A percentile compares a stretch with the other conserved stretches of the same genome.
Conservation (phyloP, 176 grass and related monocot species). For the Rhynchospora tenuis region DNA sequence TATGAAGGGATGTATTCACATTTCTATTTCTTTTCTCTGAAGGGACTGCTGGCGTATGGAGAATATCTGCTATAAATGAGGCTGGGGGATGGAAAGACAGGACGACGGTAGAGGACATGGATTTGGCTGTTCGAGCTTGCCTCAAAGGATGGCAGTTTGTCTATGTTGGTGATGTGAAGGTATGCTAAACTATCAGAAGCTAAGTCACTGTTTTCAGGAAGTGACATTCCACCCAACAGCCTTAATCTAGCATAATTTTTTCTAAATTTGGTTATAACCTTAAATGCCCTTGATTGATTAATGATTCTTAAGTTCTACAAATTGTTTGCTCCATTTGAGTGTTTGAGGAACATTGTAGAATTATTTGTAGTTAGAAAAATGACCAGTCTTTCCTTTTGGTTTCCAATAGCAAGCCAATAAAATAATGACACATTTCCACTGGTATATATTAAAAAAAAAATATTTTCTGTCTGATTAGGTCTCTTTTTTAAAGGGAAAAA, state of each 20-base stretch:
- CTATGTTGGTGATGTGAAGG: slow-evolving; percentile 80
- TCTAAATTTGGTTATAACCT: not conserved
- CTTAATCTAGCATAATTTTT: not conserved
- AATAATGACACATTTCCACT: too few species aligned
- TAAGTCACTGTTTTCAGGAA: not conserved
- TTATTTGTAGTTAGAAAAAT: not conserved
- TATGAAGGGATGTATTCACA: not conserved
- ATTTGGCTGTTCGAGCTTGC: slow-evolving; percentile 81
- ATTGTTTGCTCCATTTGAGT: not conserved
- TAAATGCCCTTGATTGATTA: not conserved
- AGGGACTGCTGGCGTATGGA: slow-evolving; percentile 98
- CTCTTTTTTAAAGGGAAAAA: not conserved
- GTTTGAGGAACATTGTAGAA: not conserved
- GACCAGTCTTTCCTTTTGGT: not conserved
- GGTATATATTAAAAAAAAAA: not conserved
- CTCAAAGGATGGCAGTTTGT: slow-evolving; percentile 95
- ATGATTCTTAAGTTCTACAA: not conserved
- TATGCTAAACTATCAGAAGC: slow-evolving; percentile 23
- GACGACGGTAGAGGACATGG: slow-evolving; percentile 98
- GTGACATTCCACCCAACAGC: not conserved
- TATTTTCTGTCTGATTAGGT: not conserved
- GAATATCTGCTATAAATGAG: slow-evolving; percentile 76
- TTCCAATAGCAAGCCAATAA: not conserved
- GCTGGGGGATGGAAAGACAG: slow-evolving; percentile 92
- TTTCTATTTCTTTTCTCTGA: slow-evolving; percentile 9